Percentiles rank a stretch among this genome's conserved stretches.
These are phyloP conservation scores for Lichtheimia hyalospora DNA, from an alignment of 371 early-diverging fungal genomes.

Conservation along the genomic window DNA sequence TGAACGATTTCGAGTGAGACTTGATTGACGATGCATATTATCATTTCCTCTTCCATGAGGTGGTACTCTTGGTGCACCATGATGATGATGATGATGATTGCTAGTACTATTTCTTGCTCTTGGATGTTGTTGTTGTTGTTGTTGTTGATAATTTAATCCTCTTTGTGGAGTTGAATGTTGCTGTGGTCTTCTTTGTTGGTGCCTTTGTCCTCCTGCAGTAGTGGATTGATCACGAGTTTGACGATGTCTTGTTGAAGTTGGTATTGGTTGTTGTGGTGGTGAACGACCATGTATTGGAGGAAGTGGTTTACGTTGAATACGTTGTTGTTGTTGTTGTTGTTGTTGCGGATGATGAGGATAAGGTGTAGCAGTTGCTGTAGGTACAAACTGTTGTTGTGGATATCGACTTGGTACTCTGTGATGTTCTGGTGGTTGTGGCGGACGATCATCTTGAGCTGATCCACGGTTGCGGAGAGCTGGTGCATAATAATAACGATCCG, in stretches of 20 bases:
- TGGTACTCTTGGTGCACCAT: too few relatives aligned
- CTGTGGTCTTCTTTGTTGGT: neutral
- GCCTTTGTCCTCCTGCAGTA: neutral
- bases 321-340: neutral
- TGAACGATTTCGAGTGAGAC: conserved; percentile 35
- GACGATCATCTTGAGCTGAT: neutral
- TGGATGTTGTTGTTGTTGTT: conserved; percentile 9
- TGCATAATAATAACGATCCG: conserved; percentile 6
- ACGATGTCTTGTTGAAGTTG: neutral
- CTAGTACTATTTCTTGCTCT: neutral
- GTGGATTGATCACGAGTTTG: neutral
- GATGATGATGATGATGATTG: too few relatives aligned
- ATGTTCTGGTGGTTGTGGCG: conserved; percentile 1
- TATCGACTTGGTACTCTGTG: neutral
- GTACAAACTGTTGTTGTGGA: conserved; percentile 1
- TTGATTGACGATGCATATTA: neutral
- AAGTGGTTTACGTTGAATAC: neutral
- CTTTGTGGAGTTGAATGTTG: neutral
- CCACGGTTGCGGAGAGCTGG: conserved; percentile 6
- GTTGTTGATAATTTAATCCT: conserved; percentile 5
- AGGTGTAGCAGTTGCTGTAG: neutral
- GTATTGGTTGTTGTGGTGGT: neutral
- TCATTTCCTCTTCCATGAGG: too few relatives aligned
- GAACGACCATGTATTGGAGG: neutral
- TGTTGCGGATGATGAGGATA: neutral